phyloP scores from a whole-genome alignment of 495 filamentous ascomycete species.

The Penicilliopsis zonata region DNA sequence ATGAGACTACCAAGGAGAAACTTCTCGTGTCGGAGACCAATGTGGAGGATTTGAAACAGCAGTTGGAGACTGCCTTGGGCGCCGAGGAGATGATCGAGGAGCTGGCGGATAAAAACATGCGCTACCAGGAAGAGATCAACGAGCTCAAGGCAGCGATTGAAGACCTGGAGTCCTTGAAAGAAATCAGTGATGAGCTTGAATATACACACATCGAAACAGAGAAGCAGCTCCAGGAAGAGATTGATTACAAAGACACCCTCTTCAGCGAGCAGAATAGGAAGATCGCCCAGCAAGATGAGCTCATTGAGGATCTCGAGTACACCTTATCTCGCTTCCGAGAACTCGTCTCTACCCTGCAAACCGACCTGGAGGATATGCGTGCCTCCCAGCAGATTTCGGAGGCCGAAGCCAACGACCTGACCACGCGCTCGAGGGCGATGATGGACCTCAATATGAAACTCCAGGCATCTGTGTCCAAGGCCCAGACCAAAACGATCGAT shows the following conservation, averaged over 20 bases:
- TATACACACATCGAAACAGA: slow-evolving; percentile 85
- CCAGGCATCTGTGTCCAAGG: slow-evolving; percentile 76
- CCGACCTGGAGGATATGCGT: slow-evolving; percentile 80
- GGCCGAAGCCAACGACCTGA: slow-evolving; percentile 78
- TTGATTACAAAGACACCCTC: slow-evolving; percentile 68
- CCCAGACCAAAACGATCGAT: slow-evolving; percentile 87
- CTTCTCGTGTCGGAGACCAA: slow-evolving; percentile 60
- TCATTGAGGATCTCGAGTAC: slow-evolving; percentile 79
- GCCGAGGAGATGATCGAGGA: slow-evolving; percentile 92
- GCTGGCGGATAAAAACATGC: slow-evolving; percentile 73
- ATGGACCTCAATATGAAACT: slow-evolving; percentile 93
- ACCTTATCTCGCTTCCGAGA: slow-evolving; percentile 79
- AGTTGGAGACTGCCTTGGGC: slow-evolving; percentile 76
- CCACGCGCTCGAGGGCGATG: slow-evolving; percentile 77
- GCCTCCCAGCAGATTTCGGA: slow-evolving; percentile 87
- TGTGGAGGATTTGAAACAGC: slow-evolving; percentile 78
- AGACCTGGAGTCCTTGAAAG: slow-evolving; percentile 76
- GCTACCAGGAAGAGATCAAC: slow-evolving; percentile 68
- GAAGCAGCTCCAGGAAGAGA: slow-evolving; percentile 87
- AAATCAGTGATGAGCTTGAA: slow-evolving; percentile 89
- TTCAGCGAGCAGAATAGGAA: slow-evolving; percentile 65
- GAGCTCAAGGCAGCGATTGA: slow-evolving; percentile 70
- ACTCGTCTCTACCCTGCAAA: slow-evolving; percentile 74
- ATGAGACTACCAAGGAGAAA: slow-evolving; percentile 56
- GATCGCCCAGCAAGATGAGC: slow-evolving; percentile 50